phyloP scores from a whole-genome alignment of 1,284 basidiomycete species.

The Chalciporus sp. region DNA sequence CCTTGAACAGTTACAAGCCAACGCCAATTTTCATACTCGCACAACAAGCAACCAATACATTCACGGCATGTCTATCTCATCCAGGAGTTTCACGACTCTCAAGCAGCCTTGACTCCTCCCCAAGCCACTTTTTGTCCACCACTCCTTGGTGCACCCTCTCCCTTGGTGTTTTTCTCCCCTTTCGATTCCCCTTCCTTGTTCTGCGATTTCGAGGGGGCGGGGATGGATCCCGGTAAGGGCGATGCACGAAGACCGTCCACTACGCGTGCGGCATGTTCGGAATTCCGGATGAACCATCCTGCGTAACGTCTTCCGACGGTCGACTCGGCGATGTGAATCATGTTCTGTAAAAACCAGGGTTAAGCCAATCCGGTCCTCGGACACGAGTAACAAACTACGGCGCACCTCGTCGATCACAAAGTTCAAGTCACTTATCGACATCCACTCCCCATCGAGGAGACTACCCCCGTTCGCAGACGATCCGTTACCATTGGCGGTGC shows the following conservation, averaged over 20 bases:
- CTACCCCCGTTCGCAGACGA: conserved; percentile 41
- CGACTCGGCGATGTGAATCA: conserved; percentile 95
- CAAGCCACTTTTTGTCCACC: conserved; percentile 57
- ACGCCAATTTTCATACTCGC: not conserved
- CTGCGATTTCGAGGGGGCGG: conserved; percentile 10
- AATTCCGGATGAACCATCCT: conserved; percentile 96
- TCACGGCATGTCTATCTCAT: no score
- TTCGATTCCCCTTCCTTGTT: conserved; percentile 24
- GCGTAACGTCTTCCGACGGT: conserved; percentile 92
- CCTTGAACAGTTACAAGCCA: no score
- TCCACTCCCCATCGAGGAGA: conserved; percentile 84
- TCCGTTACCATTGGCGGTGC: conserved; percentile 11
- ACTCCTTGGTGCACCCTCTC: conserved; percentile 22
- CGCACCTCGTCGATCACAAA: conserved; percentile 92
- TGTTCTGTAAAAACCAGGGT: conserved; percentile 61
- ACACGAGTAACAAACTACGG: conserved; percentile 8
- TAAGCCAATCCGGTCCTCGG: not conserved
- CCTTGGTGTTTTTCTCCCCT: conserved; percentile 15
- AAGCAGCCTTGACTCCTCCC: conserved; percentile 49
- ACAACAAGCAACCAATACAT: not conserved
- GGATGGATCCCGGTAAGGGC: conserved; percentile 54
- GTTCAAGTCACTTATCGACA: conserved; percentile 91
- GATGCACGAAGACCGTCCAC: conserved; percentile 75
- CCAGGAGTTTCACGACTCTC: no score
- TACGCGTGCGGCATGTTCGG: conserved; percentile 85